phyloP scores from a whole-genome alignment of 139 green algal species.

The Chlorella sp. region DNA sequence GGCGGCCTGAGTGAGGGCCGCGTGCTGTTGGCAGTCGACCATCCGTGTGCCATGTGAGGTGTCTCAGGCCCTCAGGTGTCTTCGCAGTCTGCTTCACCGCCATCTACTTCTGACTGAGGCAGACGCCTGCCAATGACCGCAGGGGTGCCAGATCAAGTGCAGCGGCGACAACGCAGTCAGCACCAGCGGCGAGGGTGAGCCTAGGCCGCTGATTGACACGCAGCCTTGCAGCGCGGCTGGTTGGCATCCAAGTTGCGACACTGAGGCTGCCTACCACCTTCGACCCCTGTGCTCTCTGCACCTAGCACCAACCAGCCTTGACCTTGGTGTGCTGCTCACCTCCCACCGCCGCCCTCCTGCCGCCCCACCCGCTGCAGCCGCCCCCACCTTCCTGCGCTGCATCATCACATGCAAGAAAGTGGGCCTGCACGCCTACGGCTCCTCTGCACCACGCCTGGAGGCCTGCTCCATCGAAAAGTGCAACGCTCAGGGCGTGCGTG shows the following conservation, averaged over 20 bases:
- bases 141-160: slow-evolving; percentile 59
- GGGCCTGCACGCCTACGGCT: slow-evolving; percentile 47
- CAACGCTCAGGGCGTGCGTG: slow-evolving; percentile 46
- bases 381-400: slow-evolving; percentile 58
- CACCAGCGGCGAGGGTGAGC: slow-evolving; percentile 33
- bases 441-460: slow-evolving; percentile 16
- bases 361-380: too few species aligned
- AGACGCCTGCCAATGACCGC: too few species aligned
- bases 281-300: background rate
- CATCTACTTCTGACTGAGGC: too few species aligned
- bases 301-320: background rate
- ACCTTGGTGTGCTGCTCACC: too few species aligned
- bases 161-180: slow-evolving; percentile 63
- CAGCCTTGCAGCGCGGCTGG: too few species aligned
- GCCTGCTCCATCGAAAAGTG: slow-evolving; percentile 58
- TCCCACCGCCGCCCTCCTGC: too few species aligned
- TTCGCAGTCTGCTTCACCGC: too few species aligned
- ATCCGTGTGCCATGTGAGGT: too few species aligned
- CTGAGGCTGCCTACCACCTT: too few species aligned
- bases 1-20: too few species aligned
- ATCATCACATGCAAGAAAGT: slow-evolving; percentile 49
- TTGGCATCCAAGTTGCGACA: background rate
- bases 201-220: background rate
- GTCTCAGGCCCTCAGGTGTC: too few species aligned
- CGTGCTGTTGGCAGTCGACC: too few species aligned